Evolutionary conservation across 2,329 filamentous ascomycete genomes (phyloP).

Genomic region (Diaporthe destruens): DNA sequence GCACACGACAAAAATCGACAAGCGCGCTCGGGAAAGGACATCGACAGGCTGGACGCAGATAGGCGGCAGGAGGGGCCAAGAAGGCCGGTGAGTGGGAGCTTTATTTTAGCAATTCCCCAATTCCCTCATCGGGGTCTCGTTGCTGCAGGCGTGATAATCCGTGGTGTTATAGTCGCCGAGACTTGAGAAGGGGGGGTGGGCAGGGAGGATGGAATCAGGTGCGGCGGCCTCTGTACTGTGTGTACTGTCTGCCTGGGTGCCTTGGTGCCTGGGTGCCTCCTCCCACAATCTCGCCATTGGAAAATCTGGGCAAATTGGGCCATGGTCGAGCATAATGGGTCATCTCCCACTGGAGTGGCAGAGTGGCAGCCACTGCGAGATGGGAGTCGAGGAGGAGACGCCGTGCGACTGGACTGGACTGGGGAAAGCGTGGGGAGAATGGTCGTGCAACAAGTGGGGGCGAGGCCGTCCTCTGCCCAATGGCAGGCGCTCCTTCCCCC

Average conservation of each 20-base stretch:
- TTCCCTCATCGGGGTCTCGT: slow-evolving; percentile 27
- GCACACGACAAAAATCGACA: slow-evolving; percentile 36
- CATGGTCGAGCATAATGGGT: slow-evolving; percentile 29
- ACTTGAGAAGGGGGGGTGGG: no score
- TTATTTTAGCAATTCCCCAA: slow-evolving; percentile 24
- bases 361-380: slow-evolving; percentile 12
- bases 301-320: slow-evolving; percentile 29
- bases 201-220: slow-evolving; percentile 12
- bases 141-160: slow-evolving; percentile 29
- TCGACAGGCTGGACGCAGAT: slow-evolving; percentile 30
- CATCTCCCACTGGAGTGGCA: slow-evolving; percentile 24
- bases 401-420: slow-evolving; percentile 28
- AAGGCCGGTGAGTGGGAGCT: slow-evolving; percentile 29
- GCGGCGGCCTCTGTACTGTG: background rate
- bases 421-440: slow-evolving; percentile 35
- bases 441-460: slow-evolving; percentile 18
- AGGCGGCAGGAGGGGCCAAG: slow-evolving; percentile 15
- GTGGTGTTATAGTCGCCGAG: slow-evolving; percentile 31
- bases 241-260: no score
- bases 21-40: slow-evolving; percentile 26
- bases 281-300: slow-evolving; percentile 19
- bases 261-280: background rate
- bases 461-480: slow-evolving; percentile 7
- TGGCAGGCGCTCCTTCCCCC: slow-evolving; percentile 6
- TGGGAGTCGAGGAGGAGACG: slow-evolving; percentile 23